Conservation (phyloP, 345 rosid genomes). For the Erucastrum elatum region DNA sequence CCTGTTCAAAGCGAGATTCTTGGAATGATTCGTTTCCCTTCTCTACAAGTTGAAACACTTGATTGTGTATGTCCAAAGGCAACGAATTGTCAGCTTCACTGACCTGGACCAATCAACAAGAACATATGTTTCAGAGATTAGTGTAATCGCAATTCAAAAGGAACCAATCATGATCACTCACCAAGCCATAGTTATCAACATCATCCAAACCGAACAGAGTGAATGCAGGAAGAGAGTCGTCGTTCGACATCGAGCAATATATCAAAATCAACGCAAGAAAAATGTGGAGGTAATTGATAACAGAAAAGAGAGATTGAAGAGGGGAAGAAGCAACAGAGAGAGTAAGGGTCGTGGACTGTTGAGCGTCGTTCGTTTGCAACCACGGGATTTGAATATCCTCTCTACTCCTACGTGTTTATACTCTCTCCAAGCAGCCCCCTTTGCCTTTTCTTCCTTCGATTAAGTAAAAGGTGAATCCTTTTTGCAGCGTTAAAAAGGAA, state of each 20-base stretch:
- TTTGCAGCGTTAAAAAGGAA: too few species aligned
- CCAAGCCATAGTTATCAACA: constrained; percentile 64
- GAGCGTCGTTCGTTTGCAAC: constrained; percentile 45
- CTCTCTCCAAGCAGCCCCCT: constrained; percentile 22
- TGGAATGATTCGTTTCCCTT: constrained; percentile 72
- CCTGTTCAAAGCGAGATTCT: constrained; percentile 73
- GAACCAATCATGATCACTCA: constrained; percentile 26
- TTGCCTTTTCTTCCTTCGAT: not conserved
- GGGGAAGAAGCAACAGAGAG: constrained; percentile 24
- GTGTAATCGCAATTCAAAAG: not conserved
- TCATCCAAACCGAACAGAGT: constrained; percentile 56
- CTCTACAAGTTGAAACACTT: constrained; percentile 62
- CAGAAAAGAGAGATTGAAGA: not conserved
- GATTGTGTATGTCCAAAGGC: constrained; percentile 57
- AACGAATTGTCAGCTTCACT: constrained; percentile 72
- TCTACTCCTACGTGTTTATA: constrained; percentile 19
- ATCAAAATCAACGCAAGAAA: not conserved
- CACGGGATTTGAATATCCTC: constrained; percentile 57
- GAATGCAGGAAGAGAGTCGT: constrained; percentile 43
- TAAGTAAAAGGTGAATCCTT: not conserved
- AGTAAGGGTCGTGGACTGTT: constrained; percentile 37
- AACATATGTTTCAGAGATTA: not conserved
- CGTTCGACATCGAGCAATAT: constrained; percentile 50
- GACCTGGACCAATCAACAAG: constrained; percentile 44
- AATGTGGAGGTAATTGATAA: not conserved